Evolutionary conservation across 495 filamentous ascomycete genomes (phyloP), one percentile per base, ranked within the genome.

Genomic region (Penicillium bovifimosum): DNA sequence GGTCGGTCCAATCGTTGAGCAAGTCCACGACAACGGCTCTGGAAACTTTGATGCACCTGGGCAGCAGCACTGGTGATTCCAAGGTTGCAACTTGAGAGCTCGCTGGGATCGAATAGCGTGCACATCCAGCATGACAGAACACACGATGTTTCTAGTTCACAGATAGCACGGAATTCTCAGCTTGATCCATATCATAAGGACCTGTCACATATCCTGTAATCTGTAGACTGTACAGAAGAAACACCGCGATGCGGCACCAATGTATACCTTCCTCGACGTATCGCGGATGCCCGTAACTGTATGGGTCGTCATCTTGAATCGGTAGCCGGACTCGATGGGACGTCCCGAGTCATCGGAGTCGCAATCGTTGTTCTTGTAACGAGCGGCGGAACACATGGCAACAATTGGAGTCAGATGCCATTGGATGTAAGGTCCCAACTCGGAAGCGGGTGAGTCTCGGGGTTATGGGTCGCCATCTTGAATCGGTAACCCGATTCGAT

Each of bases 301-400:
- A n/a, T n/a, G n/a, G n/a, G n/a, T n/a, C n/a, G n/a, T n/a, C n/a
- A n/a, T n/a, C n/a, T n/a, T n/a, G n/a, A n/a, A n/a, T n/a, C n/a
- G n/a, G n/a, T n/a, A n/a, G n/a, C n/a, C n/a, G n/a, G n/a, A n/a
- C n/a, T n/a, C n/a, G n/a, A n/a, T n/a, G n/a, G n/a, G n/a, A n/a
- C n/a, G n/a, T n/a, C n/a, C n/a, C n/a, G n/a, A n/a, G n/a, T n/a
- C n/a, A n/a, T 58, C 27, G n/a, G n/a, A n/a, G n/a, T n/a, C n/a
- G 46, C 59, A 46, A 29, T 67, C 47, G 16, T 65, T 53, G 56
- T 69, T 47, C 10, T 41, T 35, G 18, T 40, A 13, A n/a, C 17
- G 39, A 13, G 41, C 28, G 6, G 45, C 56, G 3, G 46, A 46
- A 7, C 41, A 59, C 40, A 59, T 41, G 24, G 52, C 34, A 13